Evolutionary conservation across 1,284 basidiomycete species (phyloP), one percentile per base, ranked within the genome.

Genomic region (Xerocomus amazonicus): DNA sequence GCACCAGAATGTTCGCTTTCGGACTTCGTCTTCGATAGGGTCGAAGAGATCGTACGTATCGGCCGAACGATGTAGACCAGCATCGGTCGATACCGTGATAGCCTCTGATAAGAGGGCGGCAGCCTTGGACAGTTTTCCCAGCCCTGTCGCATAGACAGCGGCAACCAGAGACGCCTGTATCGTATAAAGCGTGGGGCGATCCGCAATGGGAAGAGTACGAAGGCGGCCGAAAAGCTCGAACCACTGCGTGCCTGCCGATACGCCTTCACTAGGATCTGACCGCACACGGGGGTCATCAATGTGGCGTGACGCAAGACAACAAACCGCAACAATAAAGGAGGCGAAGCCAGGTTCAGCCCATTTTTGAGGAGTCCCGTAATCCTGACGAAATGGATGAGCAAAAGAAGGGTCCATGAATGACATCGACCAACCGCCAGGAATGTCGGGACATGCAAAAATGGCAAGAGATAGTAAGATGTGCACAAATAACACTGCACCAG

Each of bases 301-400:
- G 64, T 95, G 92, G 34, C 92, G 78, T 1, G 90, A 93, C 1
- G 91, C 87, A 3, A 95, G 77, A 56, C 90, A 93, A 65, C 92
- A 95, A 31, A 94, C 78, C 1, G 91, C 80, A 12, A 94, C 90
- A 53, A 94, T 90, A 66, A 94, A 93, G 17, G 90, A 83, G 19
- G 89, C 90, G 59, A 95, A 95, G 6, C 92, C 92, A 16, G 92
- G 90, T 67, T 93, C 91, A 34, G 87, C 89, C 92, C 92, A 94
- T 74, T 92, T 92, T 67, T 81, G 80, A 40, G 92, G 92, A 57
- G 92, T 90, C 42, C 90, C 90, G 62, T 95, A 95, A 69, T 95
- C 92, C 85, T 89, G 57, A 19, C 45, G 40, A 48, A 10, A 55
- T 43, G 45, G 26, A 43, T 67, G 29, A 65, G 53, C 10, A 32